Evolutionary conservation across 2,329 filamentous ascomycete species (phyloP).

Genomic region (Sclerotinia minor): DNA sequence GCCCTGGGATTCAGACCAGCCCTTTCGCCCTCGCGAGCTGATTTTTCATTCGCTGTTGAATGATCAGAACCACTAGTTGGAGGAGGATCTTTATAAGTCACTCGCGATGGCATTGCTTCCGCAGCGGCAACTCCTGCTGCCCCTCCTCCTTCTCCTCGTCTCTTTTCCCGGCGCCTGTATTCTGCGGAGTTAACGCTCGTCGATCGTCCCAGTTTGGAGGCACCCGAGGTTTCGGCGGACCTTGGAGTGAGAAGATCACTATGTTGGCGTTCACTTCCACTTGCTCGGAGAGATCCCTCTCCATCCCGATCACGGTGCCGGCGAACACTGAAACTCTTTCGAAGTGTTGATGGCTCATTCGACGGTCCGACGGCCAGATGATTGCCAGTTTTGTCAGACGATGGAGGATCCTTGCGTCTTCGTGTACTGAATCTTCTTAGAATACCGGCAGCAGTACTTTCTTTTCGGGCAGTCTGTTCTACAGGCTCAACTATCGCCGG

Average conservation of each 20-base stretch:
- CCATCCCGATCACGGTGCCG: slow-evolving; percentile 53
- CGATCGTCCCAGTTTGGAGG: slow-evolving; percentile 75
- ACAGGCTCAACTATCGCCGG: slow-evolving; percentile 57
- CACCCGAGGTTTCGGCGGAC: slow-evolving; percentile 58
- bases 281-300: slow-evolving; percentile 54
- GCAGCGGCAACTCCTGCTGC: slow-evolving; percentile 51
- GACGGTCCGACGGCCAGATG: slow-evolving; percentile 78
- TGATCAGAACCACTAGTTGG: slow-evolving; percentile 79
- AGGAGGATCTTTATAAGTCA: slow-evolving; percentile 63
- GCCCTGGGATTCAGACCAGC: slow-evolving; percentile 52
- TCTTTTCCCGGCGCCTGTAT: slow-evolving; percentile 64
- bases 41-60: slow-evolving; percentile 56
- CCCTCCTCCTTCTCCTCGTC: slow-evolving; percentile 52
- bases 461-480: slow-evolving; percentile 70
- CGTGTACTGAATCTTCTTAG: slow-evolving; percentile 90
- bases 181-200: slow-evolving; percentile 92
- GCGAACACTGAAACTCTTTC: slow-evolving; percentile 87
- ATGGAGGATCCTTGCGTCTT: slow-evolving; percentile 62
- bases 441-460: slow-evolving; percentile 81
- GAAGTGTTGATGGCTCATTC: slow-evolving; percentile 64
- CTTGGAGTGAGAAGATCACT: slow-evolving; percentile 69
- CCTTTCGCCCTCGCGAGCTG: slow-evolving; percentile 48
- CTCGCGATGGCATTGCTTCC: slow-evolving; percentile 53
- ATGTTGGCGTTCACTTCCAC: slow-evolving; percentile 69
- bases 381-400: slow-evolving; percentile 58